phyloP scores from a whole-genome alignment of 768 basidiomycete genomes.

The Paxillus involutus region DNA sequence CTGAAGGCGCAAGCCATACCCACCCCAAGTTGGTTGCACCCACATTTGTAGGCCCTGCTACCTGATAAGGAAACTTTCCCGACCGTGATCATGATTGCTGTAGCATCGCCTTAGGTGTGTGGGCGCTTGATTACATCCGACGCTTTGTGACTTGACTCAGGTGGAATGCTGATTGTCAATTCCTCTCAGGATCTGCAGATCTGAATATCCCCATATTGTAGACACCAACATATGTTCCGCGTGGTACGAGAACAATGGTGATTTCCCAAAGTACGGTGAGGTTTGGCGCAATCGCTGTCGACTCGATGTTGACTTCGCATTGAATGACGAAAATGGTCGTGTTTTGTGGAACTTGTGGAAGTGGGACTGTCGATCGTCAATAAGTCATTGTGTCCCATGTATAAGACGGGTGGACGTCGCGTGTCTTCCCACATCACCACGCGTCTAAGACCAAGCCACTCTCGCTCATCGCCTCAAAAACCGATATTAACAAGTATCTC shows the following conservation, averaged over 20 bases:
- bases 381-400: background rate
- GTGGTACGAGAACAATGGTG: slow-evolving; percentile 15
- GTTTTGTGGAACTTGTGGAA: background rate
- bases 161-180: background rate
- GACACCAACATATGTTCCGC: slow-evolving; percentile 6
- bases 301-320: background rate
- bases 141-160: background rate
- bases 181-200: background rate
- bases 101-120: slow-evolving; percentile 3
- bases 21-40: background rate
- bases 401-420: slow-evolving; percentile 16
- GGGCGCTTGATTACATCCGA: slow-evolving; percentile 2
- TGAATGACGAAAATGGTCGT: slow-evolving; percentile 10
- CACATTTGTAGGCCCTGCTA: background rate
- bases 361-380: slow-evolving; percentile 1
- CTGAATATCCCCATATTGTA: background rate
- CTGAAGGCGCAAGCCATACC: background rate
- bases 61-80: background rate
- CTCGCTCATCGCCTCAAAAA: background rate
- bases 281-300: background rate
- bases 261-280: background rate
- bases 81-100: background rate
- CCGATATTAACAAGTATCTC: background rate
- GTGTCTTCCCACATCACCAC: background rate
- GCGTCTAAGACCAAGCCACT: background rate